These are phyloP conservation scores for Tetracladium marchalianum DNA, from an alignment of 495 filamentous ascomycete species.

Conservation along the genomic window DNA sequence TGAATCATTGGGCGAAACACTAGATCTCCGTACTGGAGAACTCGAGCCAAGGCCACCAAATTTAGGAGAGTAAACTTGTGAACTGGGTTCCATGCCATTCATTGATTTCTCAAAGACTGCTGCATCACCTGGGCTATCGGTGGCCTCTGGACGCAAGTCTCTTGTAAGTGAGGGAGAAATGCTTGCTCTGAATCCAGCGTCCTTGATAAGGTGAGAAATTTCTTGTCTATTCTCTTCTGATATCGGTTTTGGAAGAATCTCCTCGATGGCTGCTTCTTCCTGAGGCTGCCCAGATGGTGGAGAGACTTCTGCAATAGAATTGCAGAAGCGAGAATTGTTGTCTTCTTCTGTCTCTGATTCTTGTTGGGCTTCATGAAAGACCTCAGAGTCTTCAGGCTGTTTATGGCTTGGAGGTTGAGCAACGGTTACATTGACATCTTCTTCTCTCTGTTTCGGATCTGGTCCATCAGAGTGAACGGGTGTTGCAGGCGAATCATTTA, in stretches of 20 bases:
- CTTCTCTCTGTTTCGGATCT: too few species aligned
- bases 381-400: too few species aligned
- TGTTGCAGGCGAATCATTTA: too few species aligned
- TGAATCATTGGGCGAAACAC: background rate
- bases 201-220: constrained; percentile 28
- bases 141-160: constrained; percentile 15
- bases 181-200: constrained; percentile 30
- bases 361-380: too few species aligned
- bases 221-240: constrained; percentile 21
- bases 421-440: too few species aligned
- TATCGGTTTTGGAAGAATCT: background rate
- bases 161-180: constrained; percentile 21
- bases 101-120: constrained; percentile 7
- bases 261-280: too few species aligned
- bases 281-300: too few species aligned
- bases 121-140: constrained; percentile 9
- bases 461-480: too few species aligned
- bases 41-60: constrained; percentile 24
- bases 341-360: too few species aligned
- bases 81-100: constrained; percentile 9
- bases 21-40: constrained; percentile 13
- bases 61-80: constrained; percentile 17
- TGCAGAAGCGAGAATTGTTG: too few species aligned
- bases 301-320: background rate
- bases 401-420: too few species aligned